Evolutionary conservation across 169 alveolate species (phyloP).

Genomic region (Cryptosporidium sp.): DNA sequence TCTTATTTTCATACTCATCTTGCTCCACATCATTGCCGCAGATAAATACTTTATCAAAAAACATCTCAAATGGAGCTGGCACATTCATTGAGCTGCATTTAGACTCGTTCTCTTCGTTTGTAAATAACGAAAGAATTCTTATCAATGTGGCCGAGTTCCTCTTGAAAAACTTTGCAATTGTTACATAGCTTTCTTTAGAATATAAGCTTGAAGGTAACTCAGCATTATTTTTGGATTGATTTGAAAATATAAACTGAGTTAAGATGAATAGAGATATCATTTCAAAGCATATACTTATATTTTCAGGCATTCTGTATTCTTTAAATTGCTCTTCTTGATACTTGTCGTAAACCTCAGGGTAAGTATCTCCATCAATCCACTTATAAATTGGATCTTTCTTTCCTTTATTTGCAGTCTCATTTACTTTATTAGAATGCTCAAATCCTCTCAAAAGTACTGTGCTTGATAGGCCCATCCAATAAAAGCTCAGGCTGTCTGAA

Average conservation of each 20-base stretch:
- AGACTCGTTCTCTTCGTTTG: background rate
- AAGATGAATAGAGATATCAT: constrained; percentile 26
- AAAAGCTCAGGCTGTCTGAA: constrained; percentile 6
- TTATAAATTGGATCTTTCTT: background rate
- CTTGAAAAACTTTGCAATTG: constrained; percentile 28
- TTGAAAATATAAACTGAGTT: constrained; percentile 28
- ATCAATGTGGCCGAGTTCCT: constrained; percentile 15
- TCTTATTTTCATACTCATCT: background rate
- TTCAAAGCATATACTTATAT: background rate
- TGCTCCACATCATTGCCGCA: background rate
- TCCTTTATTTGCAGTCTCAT: background rate
- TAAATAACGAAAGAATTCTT: background rate
- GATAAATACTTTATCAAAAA: background rate
- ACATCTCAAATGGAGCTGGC: constrained; percentile 11
- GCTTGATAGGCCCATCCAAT: constrained; percentile 19
- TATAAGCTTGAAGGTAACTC: background rate
- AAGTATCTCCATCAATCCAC: background rate
- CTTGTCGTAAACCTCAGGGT: background rate
- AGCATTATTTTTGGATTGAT: background rate
- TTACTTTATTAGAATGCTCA: background rate
- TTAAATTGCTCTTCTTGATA: background rate
- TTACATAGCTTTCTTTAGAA: constrained; percentile 36
- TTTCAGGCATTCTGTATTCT: constrained; percentile 2
- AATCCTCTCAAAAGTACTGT: background rate
- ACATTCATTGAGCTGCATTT: background rate